phyloP scores from a whole-genome alignment of 1,139 yeast genomes.

The Candida sp. region DNA sequence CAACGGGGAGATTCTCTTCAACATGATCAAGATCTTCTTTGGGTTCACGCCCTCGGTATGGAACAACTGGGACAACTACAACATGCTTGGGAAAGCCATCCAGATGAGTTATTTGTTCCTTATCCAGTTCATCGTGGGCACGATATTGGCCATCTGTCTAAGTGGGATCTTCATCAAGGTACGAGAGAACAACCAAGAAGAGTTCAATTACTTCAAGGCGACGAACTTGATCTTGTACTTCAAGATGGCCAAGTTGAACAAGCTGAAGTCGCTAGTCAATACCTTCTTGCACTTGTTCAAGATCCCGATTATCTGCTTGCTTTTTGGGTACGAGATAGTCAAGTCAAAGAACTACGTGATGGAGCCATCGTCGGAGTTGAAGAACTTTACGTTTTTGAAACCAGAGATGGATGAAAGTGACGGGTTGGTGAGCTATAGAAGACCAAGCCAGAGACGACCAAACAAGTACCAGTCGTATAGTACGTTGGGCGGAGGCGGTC shows the following conservation, averaged over 20 bases:
- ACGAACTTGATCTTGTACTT: slow-evolving; percentile 41
- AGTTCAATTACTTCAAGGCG: slow-evolving; percentile 45
- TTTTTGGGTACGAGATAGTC: slow-evolving; percentile 36
- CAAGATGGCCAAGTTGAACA: slow-evolving; percentile 22
- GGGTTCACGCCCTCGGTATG: slow-evolving; percentile 72
- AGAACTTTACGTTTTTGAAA: slow-evolving; percentile 38
- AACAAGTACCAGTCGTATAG: slow-evolving; percentile 27
- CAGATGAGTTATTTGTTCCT: slow-evolving; percentile 58
- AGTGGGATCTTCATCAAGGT: slow-evolving; percentile 48
- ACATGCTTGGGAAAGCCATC: slow-evolving; percentile 51
- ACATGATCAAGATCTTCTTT: slow-evolving; percentile 58
- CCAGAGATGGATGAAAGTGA: slow-evolving; percentile 19
- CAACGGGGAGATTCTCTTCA: slow-evolving; percentile 56
- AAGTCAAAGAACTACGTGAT: slow-evolving; percentile 20
- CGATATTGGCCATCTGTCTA: slow-evolving; percentile 62
- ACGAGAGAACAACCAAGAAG: slow-evolving; percentile 42
- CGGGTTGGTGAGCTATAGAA: slow-evolving; percentile 13
- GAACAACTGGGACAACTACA: slow-evolving; percentile 60
- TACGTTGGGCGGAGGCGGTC: slow-evolving; percentile 28
- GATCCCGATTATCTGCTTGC: slow-evolving; percentile 37
- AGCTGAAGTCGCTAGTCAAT: slow-evolving; percentile 10
- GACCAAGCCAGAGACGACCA: slow-evolving; percentile 6
- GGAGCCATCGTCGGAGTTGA: slow-evolving; percentile 22
- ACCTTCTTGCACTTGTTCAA: slow-evolving; percentile 28
- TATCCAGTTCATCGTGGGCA: slow-evolving; percentile 60